Conservation (phyloP, 2,329 filamentous ascomycete species). For the Teratosphaeria zuluensis region DNA sequence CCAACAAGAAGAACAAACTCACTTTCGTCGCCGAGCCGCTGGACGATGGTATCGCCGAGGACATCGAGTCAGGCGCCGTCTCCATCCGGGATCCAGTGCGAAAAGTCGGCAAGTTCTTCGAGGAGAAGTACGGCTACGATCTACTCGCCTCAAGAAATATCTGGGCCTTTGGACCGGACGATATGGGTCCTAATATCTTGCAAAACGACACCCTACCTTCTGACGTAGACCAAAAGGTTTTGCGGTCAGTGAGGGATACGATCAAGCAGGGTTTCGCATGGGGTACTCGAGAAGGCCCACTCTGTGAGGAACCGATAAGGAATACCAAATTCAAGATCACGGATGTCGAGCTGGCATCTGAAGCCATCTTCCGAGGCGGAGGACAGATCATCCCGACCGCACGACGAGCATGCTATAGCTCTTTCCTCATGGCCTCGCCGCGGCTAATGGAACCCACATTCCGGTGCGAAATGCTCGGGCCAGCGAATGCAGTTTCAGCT, state of each 20-base stretch:
- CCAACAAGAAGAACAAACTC: constrained; percentile 99
- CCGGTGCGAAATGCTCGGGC: constrained; percentile 83
- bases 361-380: constrained; percentile 89
- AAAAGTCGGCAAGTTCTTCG: constrained; percentile 92
- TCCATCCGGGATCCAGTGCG: constrained; percentile 87
- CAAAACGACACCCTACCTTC: constrained; percentile 93
- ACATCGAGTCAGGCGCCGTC: constrained; percentile 85
- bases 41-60: constrained; percentile 86
- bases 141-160: constrained; percentile 88
- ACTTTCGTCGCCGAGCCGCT: constrained; percentile 97
- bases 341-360: constrained; percentile 73
- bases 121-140: constrained; percentile 96
- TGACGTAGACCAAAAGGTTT: constrained; percentile 86
- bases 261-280: constrained; percentile 95
- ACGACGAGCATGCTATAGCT: constrained; percentile 85
- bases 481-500: constrained; percentile 76
- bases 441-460: constrained; percentile 96
- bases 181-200: constrained; percentile 87
- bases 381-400: constrained; percentile 96
- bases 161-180: constrained; percentile 96
- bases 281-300: constrained; percentile 87
- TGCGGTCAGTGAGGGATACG: constrained; percentile 79
- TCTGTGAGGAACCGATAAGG: constrained; percentile 97
- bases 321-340: constrained; percentile 97
- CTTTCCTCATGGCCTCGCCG: constrained; percentile 93